A percentile compares a stretch with the other conserved stretches of the same genome.
Conservation (phyloP, 2,329 filamentous ascomycete species). For the Paraphaeosphaeria sporulosa region DNA sequence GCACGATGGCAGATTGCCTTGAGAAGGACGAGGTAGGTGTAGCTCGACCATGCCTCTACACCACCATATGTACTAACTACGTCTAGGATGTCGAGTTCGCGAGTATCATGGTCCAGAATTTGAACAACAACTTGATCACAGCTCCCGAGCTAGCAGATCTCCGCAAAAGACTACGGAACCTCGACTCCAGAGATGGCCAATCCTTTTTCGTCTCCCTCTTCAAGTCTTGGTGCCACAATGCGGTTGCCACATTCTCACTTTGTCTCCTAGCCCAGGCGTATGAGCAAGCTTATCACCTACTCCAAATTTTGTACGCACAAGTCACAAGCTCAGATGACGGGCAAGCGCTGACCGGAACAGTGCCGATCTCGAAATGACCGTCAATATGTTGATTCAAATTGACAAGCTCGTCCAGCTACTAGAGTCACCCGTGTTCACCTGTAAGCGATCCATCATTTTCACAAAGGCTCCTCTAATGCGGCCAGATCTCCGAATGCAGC, state of each 20-base stretch:
- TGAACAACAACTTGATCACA: constrained; percentile 99
- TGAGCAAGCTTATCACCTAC: constrained; percentile 93
- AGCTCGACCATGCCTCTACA: constrained; percentile 21
- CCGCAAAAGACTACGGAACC: constrained; percentile 85
- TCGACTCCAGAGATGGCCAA: constrained; percentile 94
- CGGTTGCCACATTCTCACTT: constrained; percentile 94
- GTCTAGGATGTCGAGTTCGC: constrained; percentile 88
- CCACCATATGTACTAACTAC: constrained; percentile 13
- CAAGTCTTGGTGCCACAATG: constrained; percentile 97
- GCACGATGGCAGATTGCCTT: constrained; percentile 93
- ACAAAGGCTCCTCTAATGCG: not conserved
- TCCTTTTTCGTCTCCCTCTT: constrained; percentile 94
- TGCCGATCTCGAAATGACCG: constrained; percentile 97
- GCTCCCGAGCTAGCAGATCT: constrained; percentile 92
- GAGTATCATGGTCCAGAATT: constrained; percentile 98
- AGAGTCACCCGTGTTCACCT: constrained; percentile 97
- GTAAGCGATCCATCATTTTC: constrained; percentile 58
- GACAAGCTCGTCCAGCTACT: constrained; percentile 97
- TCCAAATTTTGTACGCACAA: constrained; percentile 84
- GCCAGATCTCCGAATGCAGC: constrained; percentile 87
- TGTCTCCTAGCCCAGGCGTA: constrained; percentile 96
- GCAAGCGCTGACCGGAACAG: constrained; percentile 56
- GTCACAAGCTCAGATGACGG: not conserved
- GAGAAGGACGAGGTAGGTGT: constrained; percentile 79
- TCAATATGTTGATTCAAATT: constrained; percentile 98